Evolutionary conservation across 1,284 basidiomycete species (phyloP), one percentile per base, ranked within the genome.

Genomic region (Apiotrichum domesticum): DNA sequence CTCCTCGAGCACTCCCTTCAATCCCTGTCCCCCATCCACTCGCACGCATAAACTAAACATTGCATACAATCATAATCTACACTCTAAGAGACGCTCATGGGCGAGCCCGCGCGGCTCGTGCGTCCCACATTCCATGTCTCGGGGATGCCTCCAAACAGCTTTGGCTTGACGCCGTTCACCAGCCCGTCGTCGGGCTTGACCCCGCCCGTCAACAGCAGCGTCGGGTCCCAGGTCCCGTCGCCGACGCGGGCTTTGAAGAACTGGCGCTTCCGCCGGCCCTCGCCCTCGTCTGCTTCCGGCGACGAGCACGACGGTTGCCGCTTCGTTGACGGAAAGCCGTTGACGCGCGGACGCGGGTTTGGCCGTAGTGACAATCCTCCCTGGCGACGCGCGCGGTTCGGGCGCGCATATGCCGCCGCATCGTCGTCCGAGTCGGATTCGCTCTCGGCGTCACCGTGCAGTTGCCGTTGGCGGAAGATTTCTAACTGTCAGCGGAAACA

Each of bases 391-490:
- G 61, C 55, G 10, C 66, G 61, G 54, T 54, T 52, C 2, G 63
- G 58, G 8, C 62, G 57, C 1, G 65, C 62, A 33, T 61, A 63
- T 1, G 65, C 63, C 0, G 59, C 62, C 11, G 59, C 53, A 33
- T 67, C 66, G 41, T 47, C 52, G 39, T 64, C 61, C 6, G 66
- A 66, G 53, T 65, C 65, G 1, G 61, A 59, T 11, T 66, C 66
- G 0, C 63, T 63, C n/a, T 63, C 57, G 1, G 61, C 60, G 46
- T 67, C 64, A 1, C 52, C 63, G 10, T 60, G 57, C 1, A 57
- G 52, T 14, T 63, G 59, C n/a, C 62, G 58, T 6, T 56, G 45
- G 9, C 58, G 58, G 58, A 65, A 58, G 35, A 66, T 56, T 47
- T 64, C 68, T 70, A 49, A 7, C 2, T n/a, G 40, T 47, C 15